phyloP scores from a whole-genome alignment of 2,329 filamentous ascomycete genomes.

The Bipolaris bicolor region DNA sequence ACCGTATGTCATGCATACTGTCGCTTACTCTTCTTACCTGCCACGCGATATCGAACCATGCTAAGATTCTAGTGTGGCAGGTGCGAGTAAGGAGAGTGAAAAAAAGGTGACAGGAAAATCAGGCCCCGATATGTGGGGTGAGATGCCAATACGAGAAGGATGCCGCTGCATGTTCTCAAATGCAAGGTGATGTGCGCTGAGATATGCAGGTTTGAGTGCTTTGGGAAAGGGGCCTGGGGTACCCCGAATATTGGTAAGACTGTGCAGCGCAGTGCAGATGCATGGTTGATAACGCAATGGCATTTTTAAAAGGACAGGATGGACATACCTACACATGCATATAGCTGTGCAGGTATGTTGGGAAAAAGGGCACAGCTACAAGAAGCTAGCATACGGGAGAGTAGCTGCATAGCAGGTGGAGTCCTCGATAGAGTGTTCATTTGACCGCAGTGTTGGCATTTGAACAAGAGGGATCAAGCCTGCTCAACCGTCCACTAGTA shows the following conservation, averaged over 20 bases:
- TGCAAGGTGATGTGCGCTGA: background rate
- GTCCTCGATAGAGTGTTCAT: background rate
- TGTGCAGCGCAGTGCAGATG: background rate
- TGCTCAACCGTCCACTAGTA: background rate
- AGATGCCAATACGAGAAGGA: background rate
- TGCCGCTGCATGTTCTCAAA: constrained; percentile 7
- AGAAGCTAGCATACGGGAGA: background rate
- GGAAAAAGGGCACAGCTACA: background rate
- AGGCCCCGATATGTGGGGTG: background rate
- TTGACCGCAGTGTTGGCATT: background rate
- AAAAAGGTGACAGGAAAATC: background rate
- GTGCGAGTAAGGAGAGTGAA: background rate
- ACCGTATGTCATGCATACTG: background rate
- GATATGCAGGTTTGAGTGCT: constrained; percentile 1
- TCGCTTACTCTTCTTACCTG: background rate
- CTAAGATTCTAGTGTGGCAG: background rate
- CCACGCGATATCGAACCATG: background rate
- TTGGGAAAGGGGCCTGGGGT: background rate
- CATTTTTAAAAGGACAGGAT: background rate
- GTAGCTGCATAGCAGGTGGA: background rate
- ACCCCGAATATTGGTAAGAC: background rate
- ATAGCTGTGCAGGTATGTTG: no score
- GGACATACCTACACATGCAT: background rate
- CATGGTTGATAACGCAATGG: background rate
- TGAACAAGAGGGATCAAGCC: no score